A percentile compares a stretch with the other conserved stretches of the same genome.
phyloP scores from a whole-genome alignment of 2,329 filamentous ascomycete species.

The Mycosphaerelloides madeirae region DNA sequence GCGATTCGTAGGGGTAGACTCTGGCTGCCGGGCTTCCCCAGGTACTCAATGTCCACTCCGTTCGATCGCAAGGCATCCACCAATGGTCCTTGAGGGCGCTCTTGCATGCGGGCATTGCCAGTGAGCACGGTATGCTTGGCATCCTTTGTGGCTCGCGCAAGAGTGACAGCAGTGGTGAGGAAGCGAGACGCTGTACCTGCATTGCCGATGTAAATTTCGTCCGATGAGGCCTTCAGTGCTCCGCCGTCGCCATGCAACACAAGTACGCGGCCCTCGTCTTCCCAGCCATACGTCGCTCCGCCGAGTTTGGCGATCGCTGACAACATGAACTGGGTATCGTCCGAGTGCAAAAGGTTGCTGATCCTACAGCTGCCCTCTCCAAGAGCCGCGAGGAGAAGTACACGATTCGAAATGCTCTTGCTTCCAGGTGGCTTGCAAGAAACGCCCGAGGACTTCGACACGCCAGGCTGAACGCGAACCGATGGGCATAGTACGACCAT shows the following conservation, averaged over 20 bases:
- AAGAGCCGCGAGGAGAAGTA: conserved; percentile 87
- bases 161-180: conserved; percentile 81
- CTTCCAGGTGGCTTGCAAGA: conserved; percentile 87
- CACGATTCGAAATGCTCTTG: conserved; percentile 95
- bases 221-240: conserved; percentile 66
- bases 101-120: conserved; percentile 93
- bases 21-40: conserved; percentile 75
- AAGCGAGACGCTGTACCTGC: conserved; percentile 95
- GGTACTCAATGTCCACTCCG: conserved; percentile 79
- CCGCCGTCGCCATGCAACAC: conserved; percentile 90
- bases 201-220: conserved; percentile 87
- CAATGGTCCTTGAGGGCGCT: conserved; percentile 85
- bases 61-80: conserved; percentile 86
- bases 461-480: conserved; percentile 66
- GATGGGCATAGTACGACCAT: conserved; percentile 76
- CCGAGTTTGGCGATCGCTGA: conserved; percentile 80
- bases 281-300: conserved; percentile 87
- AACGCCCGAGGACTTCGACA: conserved; percentile 61
- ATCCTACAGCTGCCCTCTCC: conserved; percentile 81
- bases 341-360: conserved; percentile 88
- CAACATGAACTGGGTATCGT: conserved; percentile 96
- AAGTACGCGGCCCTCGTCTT: conserved; percentile 86
- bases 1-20: conserved; percentile 80
- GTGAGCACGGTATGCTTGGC: conserved; percentile 74
- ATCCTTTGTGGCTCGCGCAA: conserved; percentile 63